Evolutionary conservation across 1,284 basidiomycete genomes (phyloP).

Genomic region (Mrakiaceae sp.): DNA sequence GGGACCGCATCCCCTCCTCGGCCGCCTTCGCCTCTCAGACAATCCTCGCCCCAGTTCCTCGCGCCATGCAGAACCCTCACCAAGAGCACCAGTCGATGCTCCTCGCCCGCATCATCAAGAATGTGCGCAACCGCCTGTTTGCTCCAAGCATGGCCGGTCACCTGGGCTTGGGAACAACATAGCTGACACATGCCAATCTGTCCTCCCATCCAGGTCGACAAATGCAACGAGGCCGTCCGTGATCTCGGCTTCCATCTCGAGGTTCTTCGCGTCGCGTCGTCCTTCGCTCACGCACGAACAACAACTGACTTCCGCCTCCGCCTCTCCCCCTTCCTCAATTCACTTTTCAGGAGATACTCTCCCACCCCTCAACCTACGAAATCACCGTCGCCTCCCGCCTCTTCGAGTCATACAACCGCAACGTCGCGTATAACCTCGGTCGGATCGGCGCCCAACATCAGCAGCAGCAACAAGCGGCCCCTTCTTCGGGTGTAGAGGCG

Average conservation of each 20-base stretch:
- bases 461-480: neutral
- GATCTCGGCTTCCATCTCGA: constrained; percentile 11
- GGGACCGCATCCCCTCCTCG: too few relatives aligned
- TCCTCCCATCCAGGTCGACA: neutral
- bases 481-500: too few relatives aligned
- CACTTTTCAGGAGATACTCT: constrained; percentile 1
- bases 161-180: too few relatives aligned
- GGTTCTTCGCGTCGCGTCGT: neutral
- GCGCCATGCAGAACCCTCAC: constrained; percentile 12
- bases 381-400: constrained; percentile 15
- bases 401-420: constrained; percentile 15
- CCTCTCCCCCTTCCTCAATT: neutral
- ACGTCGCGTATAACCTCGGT: constrained; percentile 15
- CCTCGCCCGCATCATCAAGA: constrained; percentile 15
- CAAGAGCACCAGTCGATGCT: constrained; percentile 7
- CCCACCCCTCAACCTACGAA: constrained; percentile 5
- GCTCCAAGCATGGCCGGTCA: too few relatives aligned
- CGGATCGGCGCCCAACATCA: neutral
- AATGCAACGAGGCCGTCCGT: constrained; percentile 12
- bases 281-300: neutral
- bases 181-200: too few relatives aligned
- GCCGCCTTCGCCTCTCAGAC: too few relatives aligned
- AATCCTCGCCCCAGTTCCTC: too few relatives aligned
- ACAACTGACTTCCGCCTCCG: neutral
- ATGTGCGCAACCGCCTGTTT: neutral